Base-by-base conservation (phyloP, 1,139 yeast genomes). In the Zygoascus hellenicus region DNA sequence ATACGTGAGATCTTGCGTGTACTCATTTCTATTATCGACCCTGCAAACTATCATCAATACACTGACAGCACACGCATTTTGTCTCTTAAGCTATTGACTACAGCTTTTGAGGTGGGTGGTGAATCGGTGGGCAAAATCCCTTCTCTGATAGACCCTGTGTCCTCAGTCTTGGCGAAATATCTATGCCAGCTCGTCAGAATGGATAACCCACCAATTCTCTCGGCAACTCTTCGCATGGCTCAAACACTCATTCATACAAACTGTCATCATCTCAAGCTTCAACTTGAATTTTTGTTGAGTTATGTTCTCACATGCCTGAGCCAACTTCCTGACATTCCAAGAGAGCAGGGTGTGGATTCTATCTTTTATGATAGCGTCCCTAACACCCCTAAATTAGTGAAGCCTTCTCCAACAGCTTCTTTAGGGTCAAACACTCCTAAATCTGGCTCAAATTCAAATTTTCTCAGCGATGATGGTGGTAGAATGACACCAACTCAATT, bases 31-130 rank as follows among this genome's bases (percentile, higher is more conserved):
- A 80, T 90, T 66, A 75, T 90, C 37, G 81, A 94, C 9, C 95
- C 96, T 0, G 79, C 83, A 15, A 85, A 87, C 56, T 87, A 83
- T 59, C 79, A 79, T 57, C 92, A 85, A 59, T 94, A 88, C 58
- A 86, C 94, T 57, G 96, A 90, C 61, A 76, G 88, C 32, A 83
- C 97, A 0, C 76, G 96, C 48, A 83, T 86, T 11, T 81, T 92
- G 69, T 94, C 96, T 0, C 69, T 94, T 32, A 76, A 81, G 40
- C 74, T 92, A 41, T 73, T 94, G 36, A 82, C 81, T 46, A 81
- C 83, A 0, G 87, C 95, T 1, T 75, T 92, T 48, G 97, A 92
- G 63, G 83, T 88, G 9, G 74, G 92, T 5, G 97, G 97, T 2
- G 66, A 70, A 39, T 77, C 76, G 36, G 74, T 92, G 46, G 78